These are phyloP conservation scores for Magnaporthiopsis rhizophila DNA, from an alignment of 2,329 filamentous ascomycete species.

Conservation along the genomic window DNA sequence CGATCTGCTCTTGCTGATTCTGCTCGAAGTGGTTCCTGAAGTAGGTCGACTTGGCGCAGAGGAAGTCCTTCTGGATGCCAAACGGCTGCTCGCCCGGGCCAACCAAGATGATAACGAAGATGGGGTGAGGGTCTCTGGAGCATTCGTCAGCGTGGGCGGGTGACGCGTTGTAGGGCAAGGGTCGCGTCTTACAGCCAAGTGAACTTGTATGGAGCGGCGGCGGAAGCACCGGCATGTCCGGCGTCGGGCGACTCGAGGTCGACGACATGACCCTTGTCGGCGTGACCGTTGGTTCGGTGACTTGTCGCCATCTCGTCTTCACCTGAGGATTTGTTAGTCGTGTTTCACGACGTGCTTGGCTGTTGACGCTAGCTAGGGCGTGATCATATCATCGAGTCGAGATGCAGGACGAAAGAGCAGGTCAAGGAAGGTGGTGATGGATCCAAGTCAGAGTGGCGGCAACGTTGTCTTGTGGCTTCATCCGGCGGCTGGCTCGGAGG, in stretches of 20 bases:
- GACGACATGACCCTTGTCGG: background rate
- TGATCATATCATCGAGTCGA: no score
- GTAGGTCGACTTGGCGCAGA: slow-evolving; percentile 42
- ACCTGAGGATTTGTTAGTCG: background rate
- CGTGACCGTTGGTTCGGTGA: background rate
- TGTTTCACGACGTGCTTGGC: background rate
- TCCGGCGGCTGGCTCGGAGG: no score
- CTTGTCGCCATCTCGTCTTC: slow-evolving; percentile 2
- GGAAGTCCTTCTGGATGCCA: slow-evolving; percentile 50
- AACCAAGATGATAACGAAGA: slow-evolving; percentile 47
- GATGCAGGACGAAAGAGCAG: no score
- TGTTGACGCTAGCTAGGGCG: no score
- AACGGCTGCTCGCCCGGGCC: slow-evolving; percentile 45
- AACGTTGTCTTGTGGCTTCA: no score
- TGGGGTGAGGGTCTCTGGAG: slow-evolving; percentile 43
- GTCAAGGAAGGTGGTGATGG: no score
- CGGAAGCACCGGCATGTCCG: background rate
- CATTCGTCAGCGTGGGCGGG: background rate
- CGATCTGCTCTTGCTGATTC: slow-evolving; percentile 28
- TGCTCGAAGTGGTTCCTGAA: slow-evolving; percentile 38
- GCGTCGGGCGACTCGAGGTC: background rate
- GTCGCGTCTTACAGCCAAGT: slow-evolving; percentile 22
- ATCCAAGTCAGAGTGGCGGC: no score
- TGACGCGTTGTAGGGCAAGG: background rate
- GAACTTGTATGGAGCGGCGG: slow-evolving; percentile 13